Evolutionary conservation across 225 moss, liverwort and hornwort genomes (phyloP).

Genomic region (Polytrichum commune): DNA sequence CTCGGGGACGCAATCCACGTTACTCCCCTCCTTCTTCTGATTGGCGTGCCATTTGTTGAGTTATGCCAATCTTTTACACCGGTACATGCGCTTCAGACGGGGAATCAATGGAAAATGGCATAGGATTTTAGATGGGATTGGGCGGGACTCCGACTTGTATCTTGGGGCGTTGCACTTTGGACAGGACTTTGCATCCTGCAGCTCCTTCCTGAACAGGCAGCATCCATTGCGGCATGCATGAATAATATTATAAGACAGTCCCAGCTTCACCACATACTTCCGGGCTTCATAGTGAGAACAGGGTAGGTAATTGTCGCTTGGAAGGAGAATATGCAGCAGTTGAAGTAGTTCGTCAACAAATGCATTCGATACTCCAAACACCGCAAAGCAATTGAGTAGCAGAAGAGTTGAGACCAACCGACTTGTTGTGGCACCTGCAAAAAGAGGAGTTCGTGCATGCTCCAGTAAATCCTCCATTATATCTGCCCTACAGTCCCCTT

Average conservation of each 20-base stretch:
- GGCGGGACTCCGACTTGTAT: slow-evolving; percentile 1
- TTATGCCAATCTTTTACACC: background rate
- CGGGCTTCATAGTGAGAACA: background rate
- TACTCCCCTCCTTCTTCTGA: no score
- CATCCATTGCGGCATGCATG: slow-evolving; percentile 1
- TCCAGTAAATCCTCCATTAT: no score
- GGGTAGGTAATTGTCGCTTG: background rate
- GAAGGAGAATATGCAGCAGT: background rate
- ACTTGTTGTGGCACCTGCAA: no score
- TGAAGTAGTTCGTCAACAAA: no score
- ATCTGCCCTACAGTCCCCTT: no score
- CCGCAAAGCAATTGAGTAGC: no score
- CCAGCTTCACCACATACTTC: slow-evolving; percentile 1
- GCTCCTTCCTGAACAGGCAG: background rate
- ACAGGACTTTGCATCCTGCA: background rate
- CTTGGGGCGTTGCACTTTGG: background rate
- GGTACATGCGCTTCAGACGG: slow-evolving; percentile 3
- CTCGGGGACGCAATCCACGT: no score
- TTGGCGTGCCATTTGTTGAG: no score
- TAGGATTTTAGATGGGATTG: slow-evolving; percentile 3
- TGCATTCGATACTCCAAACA: no score
- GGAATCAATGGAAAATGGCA: background rate
- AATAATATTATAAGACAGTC: background rate
- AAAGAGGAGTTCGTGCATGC: no score
- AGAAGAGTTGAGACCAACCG: no score